Evolutionary conservation across 331 rosid species (phyloP), one percentile per base, ranked within the genome.

Genomic region (Rhamnella rubrinervis): DNA sequence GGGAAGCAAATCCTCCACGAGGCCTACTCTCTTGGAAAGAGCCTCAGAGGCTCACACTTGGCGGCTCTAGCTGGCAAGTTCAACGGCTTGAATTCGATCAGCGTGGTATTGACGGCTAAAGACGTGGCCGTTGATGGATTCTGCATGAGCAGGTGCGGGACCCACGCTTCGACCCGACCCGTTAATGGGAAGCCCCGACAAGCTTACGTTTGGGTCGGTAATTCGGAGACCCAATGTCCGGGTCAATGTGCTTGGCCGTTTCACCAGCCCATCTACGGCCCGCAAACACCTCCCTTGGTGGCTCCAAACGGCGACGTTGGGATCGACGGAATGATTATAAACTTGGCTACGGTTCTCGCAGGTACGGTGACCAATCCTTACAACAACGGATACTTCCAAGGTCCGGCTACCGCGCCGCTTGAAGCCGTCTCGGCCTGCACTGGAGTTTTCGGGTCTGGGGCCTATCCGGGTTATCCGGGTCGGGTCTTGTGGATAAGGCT

Each of bases 211-310:
- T 92, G 98, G 98, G 96, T 92, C 0, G 96, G 98, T 4, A 87
- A 92, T 78, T 84, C 96, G 1, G 96, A 85, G 86, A 1, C 65
- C 14, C 98, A 92, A 79, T 92, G 98, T 38, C 96, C 98, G 0
- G 96, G 97, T 0, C 85, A 81, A 52, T 92, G 98, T 71, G 96
- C 98, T 6, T 92, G 98, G 98, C 98, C 98, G 0, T 93, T 92
- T 38, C 95, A 92, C 72, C 87, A 80, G 77, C 98, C 98, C 51
- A 74, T 87, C 6, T 92, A 84, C 80, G 97, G 97, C 60, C 97
- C 96, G 0, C 97, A 89, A 31, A 76, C 95, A 0, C 89, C 88
- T n/a, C 95, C 97, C 1, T 17, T 92, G 5, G 80, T 87, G 4
- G 81, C 97, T 0, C 98, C 98, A 0, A 90, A 90, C 86, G 97